A percentile compares a stretch with the other conserved stretches of the same genome.
Evolutionary conservation across 2,329 filamentous ascomycete genomes (phyloP).

Genomic region (Chalaropsis thielavioides): DNA sequence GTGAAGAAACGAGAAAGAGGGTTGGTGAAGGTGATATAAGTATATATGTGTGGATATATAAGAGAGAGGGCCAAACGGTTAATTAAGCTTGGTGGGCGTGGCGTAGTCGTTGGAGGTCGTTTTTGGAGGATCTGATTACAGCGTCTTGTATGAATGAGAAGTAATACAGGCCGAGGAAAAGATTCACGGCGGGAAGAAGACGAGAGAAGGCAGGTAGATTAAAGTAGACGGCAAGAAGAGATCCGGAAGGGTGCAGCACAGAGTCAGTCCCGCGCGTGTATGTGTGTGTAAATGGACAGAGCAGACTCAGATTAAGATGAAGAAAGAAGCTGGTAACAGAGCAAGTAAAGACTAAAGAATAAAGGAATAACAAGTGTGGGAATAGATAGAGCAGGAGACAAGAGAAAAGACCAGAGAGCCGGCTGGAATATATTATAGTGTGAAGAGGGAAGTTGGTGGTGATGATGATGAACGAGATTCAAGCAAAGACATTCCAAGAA

Average conservation of each 20-base stretch:
- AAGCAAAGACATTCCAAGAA: neutral
- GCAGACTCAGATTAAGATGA: neutral
- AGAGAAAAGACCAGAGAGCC: constrained; percentile 9
- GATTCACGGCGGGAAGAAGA: neutral
- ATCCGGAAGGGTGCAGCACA: neutral
- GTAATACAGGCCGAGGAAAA: neutral
- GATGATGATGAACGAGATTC: constrained; percentile 5
- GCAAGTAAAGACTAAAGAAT: neutral
- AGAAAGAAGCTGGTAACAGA: neutral
- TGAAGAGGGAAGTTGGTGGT: neutral
- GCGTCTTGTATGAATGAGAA: neutral
- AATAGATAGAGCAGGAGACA: neutral
- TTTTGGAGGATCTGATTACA: neutral
- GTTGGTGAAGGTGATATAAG: neutral
- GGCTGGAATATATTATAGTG: constrained; percentile 10
- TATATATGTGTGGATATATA: neutral
- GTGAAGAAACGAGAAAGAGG: neutral
- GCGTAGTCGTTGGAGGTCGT: neutral
- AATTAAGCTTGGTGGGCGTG: neutral
- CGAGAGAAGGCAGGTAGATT: neutral
- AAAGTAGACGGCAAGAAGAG: neutral
- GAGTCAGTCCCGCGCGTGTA: too few relatives aligned
- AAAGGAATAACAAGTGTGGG: neutral
- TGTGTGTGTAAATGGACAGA: neutral
- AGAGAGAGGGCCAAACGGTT: neutral